Base-by-base conservation (phyloP, 345 rosid species). In the Eucalyptus regnans region DNA sequence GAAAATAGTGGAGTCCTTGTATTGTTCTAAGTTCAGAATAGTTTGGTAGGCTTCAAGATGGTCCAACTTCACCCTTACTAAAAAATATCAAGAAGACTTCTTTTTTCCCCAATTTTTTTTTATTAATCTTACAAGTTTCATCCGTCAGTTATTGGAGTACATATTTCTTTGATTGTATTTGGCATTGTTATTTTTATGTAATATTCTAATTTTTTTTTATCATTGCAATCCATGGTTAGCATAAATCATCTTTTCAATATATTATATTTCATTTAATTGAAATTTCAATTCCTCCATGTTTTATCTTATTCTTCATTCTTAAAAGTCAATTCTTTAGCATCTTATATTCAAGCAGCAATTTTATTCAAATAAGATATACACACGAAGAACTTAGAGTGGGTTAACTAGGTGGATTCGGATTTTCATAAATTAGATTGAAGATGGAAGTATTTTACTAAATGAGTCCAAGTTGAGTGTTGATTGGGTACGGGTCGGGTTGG, bases 401-500 rank as follows among this genome's bases (percentile, higher is more conserved):
- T 56, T 56, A 56, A 56, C 1, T 56, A 56, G 29, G 13, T 23
- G 5, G 1, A 56, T 56, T 22, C 0, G 0, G 1, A 56, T 23
- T 56, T 56, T 56, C 62, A 56, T 56, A 22, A 23, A 56, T 56
- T 23, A 23, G 62, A 56, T 56, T 9, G 0, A 56, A 56, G 4
- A 22, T 2, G 6, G 13, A 56, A 56, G 29, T 23, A 56, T 23
- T 22, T 23, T 23, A 2, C 12, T 56, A 56, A 56, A 56, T 56
- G 62, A 56, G 62, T 56, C 10, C 5, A 0, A 52, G 25, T 52
- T 52, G 25, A 52, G 58, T 52, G 25, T 52, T 52, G 58, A 52
- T 52, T 52, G 58, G 58, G 23, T 7, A 52, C 0, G 0, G 6
- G 12, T 22, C 0, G 1, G 27, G 2, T 22, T 23, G 60, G 5